Base-by-base conservation (phyloP, 2,329 filamentous ascomycete species). In the Nothopassalora personata region DNA sequence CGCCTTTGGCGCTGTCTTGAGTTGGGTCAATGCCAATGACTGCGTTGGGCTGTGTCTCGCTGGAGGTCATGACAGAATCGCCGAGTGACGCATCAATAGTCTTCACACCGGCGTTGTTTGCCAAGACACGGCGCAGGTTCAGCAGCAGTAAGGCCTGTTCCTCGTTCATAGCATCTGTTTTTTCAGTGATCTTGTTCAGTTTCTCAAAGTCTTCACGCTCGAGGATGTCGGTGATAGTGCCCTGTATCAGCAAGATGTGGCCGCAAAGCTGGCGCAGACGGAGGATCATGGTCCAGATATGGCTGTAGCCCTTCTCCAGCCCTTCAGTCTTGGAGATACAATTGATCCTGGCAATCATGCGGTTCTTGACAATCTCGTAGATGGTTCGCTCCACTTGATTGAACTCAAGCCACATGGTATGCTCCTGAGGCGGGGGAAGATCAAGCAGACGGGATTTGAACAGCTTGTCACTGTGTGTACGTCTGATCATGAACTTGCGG, bases 361-460 rank as follows among this genome's bases (percentile, higher is more conserved):
- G 72, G 8, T 68, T 59, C 4, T 72, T 71, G 1, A 86, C 79
- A 50, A 82, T 79, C 1, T 79, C 73, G 60, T 86, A 86, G 33
- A 86, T 75, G 1, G 74, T 72, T 1, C 75, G 72, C 67, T 86
- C 83, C 0, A 82, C 73, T 0, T 72, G 60, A 13, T 80, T 83
- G 68, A 86, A 83, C 0, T 80, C 65, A 0, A 83, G 71, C 61
- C 67, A 70, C 4, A 77, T 64, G 0, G 77, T 77, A 1, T 66
- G 67, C 54, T 81, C 74, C 7, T 71, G 71, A 0, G 83, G 78
- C 13, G 71, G 69, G 0, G 83, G 84, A 0, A 86, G 73, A 8
- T 77, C 79, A 15, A 86, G 67, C 1, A 87, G 79, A 0, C 81
- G 80, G 0, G 76, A 72, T 1, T 77, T 75, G 60, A 86, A 81